Evolutionary conservation across 2,329 filamentous ascomycete species (phyloP).

Genomic region (Fusarium humuli): DNA sequence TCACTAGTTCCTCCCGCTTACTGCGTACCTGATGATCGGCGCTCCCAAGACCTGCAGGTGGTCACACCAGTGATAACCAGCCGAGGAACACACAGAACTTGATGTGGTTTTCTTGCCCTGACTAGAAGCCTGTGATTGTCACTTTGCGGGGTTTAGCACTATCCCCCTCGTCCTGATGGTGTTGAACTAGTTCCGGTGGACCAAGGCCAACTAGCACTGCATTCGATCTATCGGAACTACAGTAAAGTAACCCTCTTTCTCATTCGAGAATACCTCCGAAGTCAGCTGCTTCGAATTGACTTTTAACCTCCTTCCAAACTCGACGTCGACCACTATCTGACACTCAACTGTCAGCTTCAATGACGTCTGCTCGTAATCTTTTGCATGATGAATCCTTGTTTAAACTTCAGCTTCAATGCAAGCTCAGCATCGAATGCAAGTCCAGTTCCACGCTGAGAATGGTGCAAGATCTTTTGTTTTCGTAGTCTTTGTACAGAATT

Average conservation of each 20-base stretch:
- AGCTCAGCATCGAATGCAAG: constrained; percentile 13
- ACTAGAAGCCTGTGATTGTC: constrained; percentile 39
- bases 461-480: constrained; percentile 23
- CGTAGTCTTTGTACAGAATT: constrained; percentile 40
- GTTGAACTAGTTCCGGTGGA: constrained; percentile 31
- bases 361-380: constrained; percentile 9
- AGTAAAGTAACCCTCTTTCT: constrained; percentile 12
- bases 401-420: constrained; percentile 10
- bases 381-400: constrained; percentile 8
- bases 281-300: constrained; percentile 11
- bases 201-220: constrained; percentile 12
- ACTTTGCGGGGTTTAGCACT: constrained; percentile 17
- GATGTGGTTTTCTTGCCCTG: not conserved
- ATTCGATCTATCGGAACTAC: constrained; percentile 16
- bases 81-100: constrained; percentile 37
- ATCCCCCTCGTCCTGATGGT: constrained; percentile 20
- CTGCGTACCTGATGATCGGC: constrained; percentile 40
- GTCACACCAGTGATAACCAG: constrained; percentile 21
- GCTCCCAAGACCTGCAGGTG: constrained; percentile 32
- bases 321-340: constrained; percentile 17
- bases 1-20: constrained; percentile 1
- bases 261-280: constrained; percentile 27
- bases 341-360: not conserved
- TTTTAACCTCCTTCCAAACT: constrained; percentile 6
- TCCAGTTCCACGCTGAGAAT: constrained; percentile 17